Conservation (phyloP, 2,329 filamentous ascomycete species). For the Penicillium sp. region DNA sequence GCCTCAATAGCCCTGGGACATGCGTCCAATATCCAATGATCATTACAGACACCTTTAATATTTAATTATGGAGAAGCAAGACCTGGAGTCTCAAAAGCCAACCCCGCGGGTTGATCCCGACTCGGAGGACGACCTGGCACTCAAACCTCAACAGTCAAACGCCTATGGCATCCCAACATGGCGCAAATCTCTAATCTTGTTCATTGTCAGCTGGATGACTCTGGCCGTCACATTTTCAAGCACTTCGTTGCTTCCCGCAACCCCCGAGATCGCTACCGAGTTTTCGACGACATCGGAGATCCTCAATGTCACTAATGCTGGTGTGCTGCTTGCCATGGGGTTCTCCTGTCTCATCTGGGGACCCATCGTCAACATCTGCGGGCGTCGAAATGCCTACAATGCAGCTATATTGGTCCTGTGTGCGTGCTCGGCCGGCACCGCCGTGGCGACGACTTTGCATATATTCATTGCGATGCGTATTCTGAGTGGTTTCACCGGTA, state of each 20-base stretch:
- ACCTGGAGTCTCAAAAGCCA: constrained; percentile 20
- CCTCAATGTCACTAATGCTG: constrained; percentile 40
- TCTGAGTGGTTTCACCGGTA: constrained; percentile 39
- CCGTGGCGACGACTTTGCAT: constrained; percentile 31
- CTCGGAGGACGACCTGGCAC: constrained; percentile 10
- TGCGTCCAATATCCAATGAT: neutral
- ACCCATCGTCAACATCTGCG: constrained; percentile 32
- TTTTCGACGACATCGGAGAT: constrained; percentile 38
- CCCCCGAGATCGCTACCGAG: constrained; percentile 42
- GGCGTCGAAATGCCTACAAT: constrained; percentile 35
- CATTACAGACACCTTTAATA: neutral
- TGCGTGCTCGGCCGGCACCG: constrained; percentile 35
- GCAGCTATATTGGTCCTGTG: constrained; percentile 36
- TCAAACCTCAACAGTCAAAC: constrained; percentile 14
- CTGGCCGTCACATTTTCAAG: constrained; percentile 45
- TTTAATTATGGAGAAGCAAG: constrained; percentile 12
- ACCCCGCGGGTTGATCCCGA: constrained; percentile 12
- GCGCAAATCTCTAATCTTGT: constrained; percentile 45
- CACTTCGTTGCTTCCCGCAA: constrained; percentile 44
- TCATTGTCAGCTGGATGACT: constrained; percentile 45
- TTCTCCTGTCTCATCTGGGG: constrained; percentile 41
- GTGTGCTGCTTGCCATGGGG: constrained; percentile 41
- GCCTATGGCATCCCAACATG: constrained; percentile 34
- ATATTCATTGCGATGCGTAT: constrained; percentile 41
- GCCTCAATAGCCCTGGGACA: neutral